Conservation (phyloP, 2,329 filamentous ascomycete genomes). For the Cylindrodendrum hubeiense region DNA sequence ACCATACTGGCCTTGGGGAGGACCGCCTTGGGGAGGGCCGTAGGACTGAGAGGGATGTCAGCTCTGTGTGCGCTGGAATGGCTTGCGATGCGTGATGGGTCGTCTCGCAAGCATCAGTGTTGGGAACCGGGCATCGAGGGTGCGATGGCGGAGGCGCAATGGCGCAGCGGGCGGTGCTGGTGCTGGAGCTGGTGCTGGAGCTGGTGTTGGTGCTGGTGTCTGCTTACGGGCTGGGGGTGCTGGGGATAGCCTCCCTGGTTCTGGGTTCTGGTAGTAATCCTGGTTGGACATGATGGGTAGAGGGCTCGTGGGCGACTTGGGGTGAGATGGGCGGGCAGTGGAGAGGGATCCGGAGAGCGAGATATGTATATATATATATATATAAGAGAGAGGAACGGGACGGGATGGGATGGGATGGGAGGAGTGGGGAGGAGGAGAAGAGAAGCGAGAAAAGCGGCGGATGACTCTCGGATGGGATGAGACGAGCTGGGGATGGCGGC, state of each 20-base stretch:
- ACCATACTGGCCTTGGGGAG: constrained; percentile 45
- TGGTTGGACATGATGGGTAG: constrained; percentile 52
- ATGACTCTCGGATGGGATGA: background rate
- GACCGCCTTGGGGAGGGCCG: constrained; percentile 43
- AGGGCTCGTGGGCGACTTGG: background rate
- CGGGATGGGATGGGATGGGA: background rate
- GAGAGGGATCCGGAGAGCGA: background rate
- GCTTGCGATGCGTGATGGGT: constrained; percentile 11
- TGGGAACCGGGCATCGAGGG: background rate
- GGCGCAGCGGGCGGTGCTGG: background rate
- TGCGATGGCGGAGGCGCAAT: constrained; percentile 4
- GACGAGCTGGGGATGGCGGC: background rate
- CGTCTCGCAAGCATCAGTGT: background rate
- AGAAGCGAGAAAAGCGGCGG: background rate
- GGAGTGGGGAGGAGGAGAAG: background rate
- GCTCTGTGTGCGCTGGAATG: background rate
- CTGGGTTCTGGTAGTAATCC: constrained; percentile 55
- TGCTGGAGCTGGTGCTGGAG: background rate
- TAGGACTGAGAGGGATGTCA: constrained; percentile 44
- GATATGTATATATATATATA: background rate
- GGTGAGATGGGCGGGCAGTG: background rate
- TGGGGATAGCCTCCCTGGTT: constrained; percentile 53
- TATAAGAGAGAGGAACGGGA: background rate
- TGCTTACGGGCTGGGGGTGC: constrained; percentile 55
- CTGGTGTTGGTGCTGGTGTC: background rate